phyloP scores from a whole-genome alignment of 257 asterid genomes.

The Thymus quinquecostatus region DNA sequence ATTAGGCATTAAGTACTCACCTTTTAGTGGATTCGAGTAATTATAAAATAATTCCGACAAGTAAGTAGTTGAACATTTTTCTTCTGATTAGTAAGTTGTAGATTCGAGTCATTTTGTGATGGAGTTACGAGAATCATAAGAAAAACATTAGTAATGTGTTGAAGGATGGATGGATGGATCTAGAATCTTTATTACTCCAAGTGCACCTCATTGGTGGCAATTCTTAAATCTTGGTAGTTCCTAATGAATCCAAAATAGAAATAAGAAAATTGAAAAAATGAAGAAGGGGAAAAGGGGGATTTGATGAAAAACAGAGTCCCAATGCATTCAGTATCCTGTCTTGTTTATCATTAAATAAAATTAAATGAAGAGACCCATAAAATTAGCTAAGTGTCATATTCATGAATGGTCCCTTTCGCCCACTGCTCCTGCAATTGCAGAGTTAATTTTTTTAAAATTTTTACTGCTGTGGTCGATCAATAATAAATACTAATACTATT shows the following conservation, averaged over 20 bases:
- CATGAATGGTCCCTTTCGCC: constrained; percentile 45
- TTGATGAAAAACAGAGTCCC: constrained; percentile 22
- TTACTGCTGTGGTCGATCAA: constrained; percentile 27
- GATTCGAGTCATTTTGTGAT: no score
- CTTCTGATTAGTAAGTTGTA: no score
- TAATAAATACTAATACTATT: not conserved
- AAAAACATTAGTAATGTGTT: no score
- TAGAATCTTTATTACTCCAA: not conserved
- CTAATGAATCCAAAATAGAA: constrained; percentile 3
- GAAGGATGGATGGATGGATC: not conserved
- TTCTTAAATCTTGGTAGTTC: not conserved
- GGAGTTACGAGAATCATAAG: no score
- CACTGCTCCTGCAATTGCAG: constrained; percentile 24
- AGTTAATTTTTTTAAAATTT: constrained; percentile 16
- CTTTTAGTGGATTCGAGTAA: no score
- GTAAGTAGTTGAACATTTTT: no score
- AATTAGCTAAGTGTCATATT: constrained; percentile 43
- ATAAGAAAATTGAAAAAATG: not conserved
- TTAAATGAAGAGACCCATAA: constrained; percentile 33
- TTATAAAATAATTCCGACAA: no score
- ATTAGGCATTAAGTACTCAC: no score
- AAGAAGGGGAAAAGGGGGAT: no score
- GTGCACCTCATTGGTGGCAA: not conserved
- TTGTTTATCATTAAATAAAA: constrained; percentile 34
- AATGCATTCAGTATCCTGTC: constrained; percentile 27